Percentiles rank a stretch among this genome's conserved stretches.
Conservation (phyloP, 2,329 filamentous ascomycete species). For the Aspergillus melleus region DNA sequence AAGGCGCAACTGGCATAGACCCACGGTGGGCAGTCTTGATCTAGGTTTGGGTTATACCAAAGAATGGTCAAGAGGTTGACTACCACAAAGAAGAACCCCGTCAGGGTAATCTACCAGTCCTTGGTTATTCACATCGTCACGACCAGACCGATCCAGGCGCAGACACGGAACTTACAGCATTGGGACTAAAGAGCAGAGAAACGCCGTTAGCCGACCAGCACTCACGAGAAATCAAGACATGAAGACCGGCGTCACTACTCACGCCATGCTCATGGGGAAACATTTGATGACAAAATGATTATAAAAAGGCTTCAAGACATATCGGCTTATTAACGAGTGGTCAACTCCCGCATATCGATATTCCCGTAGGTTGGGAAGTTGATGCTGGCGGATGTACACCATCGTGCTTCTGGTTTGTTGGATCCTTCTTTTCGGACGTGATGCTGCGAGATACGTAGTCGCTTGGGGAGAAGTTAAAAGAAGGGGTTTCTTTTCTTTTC, state of each 20-base stretch:
- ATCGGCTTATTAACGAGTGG: constrained; percentile 83
- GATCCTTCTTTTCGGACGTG: not conserved
- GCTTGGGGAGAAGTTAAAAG: not conserved
- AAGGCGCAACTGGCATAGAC: constrained; percentile 91
- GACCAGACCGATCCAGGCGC: constrained; percentile 5
- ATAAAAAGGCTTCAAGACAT: constrained; percentile 97
- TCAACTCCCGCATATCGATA: constrained; percentile 97
- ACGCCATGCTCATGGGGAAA: constrained; percentile 95
- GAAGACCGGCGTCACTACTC: constrained; percentile 37
- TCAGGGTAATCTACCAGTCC: constrained; percentile 70
- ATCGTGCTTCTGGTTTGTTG: constrained; percentile 51
- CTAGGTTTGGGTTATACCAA: constrained; percentile 93
- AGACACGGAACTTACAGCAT: constrained; percentile 44
- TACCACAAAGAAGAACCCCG: constrained; percentile 86
- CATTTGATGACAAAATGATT: constrained; percentile 88
- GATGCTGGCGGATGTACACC: constrained; percentile 93
- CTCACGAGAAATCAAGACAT: constrained; percentile 6
- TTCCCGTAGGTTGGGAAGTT: constrained; percentile 81
- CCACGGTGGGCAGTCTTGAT: constrained; percentile 91
- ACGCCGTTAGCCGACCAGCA: constrained; percentile 13
- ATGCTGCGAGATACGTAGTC: not conserved
- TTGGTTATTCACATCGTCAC: constrained; percentile 12
- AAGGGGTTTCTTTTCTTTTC: not conserved
- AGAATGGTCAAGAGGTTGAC: constrained; percentile 86
- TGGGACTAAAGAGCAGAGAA: constrained; percentile 40